A percentile compares a stretch with the other conserved stretches of the same genome.
Evolutionary conservation across 2,329 filamentous ascomycete genomes (phyloP).

Genomic region (Curvularia verruculosa): DNA sequence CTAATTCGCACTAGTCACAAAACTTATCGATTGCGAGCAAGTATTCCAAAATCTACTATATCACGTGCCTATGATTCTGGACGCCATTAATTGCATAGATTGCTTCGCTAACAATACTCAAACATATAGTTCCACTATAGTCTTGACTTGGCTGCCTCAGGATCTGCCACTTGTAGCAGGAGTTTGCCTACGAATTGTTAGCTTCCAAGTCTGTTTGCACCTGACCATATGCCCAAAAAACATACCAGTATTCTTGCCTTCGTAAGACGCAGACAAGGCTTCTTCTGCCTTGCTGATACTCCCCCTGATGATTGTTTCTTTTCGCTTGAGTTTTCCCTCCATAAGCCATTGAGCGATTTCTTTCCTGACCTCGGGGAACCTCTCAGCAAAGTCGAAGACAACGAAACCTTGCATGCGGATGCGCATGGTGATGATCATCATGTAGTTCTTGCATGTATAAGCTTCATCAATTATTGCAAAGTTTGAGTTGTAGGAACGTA

Average conservation of each 20-base stretch:
- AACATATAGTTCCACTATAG: slow-evolving; percentile 23
- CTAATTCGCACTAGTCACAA: slow-evolving; percentile 4
- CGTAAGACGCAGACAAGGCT: slow-evolving; percentile 68
- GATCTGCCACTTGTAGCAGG: slow-evolving; percentile 48
- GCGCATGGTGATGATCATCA: slow-evolving; percentile 53
- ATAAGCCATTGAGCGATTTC: slow-evolving; percentile 71
- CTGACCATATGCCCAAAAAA: slow-evolving; percentile 10
- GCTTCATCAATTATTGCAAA: neutral
- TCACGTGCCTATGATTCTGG: neutral
- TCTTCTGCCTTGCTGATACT: slow-evolving; percentile 68
- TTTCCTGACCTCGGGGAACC: slow-evolving; percentile 63
- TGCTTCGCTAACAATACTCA: neutral
- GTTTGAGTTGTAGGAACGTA: slow-evolving; percentile 2
- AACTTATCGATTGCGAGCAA: neutral
- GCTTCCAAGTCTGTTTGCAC: slow-evolving; percentile 2
- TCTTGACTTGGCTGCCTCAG: slow-evolving; percentile 49
- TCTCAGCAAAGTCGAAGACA: slow-evolving; percentile 68
- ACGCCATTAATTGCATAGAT: neutral
- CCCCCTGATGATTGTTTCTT: slow-evolving; percentile 74
- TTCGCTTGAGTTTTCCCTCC: slow-evolving; percentile 72
- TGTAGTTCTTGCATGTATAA: slow-evolving; percentile 47
- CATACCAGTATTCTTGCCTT: slow-evolving; percentile 73
- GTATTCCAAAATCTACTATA: too few species aligned
- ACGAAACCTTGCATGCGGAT: slow-evolving; percentile 65
- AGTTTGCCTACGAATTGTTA: slow-evolving; percentile 61